A percentile compares a stretch with the other conserved stretches of the same genome.
Conservation (phyloP, 805 yeast genomes). For the Pichia eremophila region DNA sequence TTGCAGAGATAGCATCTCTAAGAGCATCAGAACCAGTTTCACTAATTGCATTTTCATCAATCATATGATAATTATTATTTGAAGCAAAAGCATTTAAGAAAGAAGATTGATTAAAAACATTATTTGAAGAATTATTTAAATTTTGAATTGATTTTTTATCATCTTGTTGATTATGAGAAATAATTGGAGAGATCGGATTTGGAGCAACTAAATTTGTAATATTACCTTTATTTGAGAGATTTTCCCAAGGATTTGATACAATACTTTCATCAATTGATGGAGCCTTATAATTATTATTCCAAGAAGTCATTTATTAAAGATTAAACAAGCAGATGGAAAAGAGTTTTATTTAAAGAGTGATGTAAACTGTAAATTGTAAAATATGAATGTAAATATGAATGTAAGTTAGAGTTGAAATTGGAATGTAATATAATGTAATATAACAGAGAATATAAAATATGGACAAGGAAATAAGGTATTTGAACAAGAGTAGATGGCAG, state of each 20-base stretch:
- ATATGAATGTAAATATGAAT: too few species aligned
- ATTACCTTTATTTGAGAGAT: slow-evolving; percentile 15
- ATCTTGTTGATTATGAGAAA: slow-evolving; percentile 7
- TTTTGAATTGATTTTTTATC: slow-evolving; percentile 11
- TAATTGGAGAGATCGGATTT: slow-evolving; percentile 12
- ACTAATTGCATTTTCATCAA: slow-evolving; percentile 21
- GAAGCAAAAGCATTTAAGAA: slow-evolving; percentile 14
- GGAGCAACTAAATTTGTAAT: slow-evolving; percentile 12
- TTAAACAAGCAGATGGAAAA: too few species aligned
- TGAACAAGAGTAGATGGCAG: background rate
- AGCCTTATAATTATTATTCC: slow-evolving; percentile 16
- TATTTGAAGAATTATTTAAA: background rate
- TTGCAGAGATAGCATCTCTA: slow-evolving; percentile 25
- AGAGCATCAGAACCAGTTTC: slow-evolving; percentile 26
- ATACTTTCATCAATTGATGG: slow-evolving; percentile 20
- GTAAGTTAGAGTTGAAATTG: background rate
- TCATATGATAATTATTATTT: slow-evolving; percentile 6
- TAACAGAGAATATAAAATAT: background rate
- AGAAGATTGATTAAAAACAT: slow-evolving; percentile 14
- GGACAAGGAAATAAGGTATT: background rate
- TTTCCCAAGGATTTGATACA: slow-evolving; percentile 23
- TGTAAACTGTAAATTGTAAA: too few species aligned
- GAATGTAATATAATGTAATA: too few species aligned
- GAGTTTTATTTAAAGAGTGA: too few species aligned
- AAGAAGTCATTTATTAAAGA: slow-evolving; percentile 13